Conservation (phyloP, 768 basidiomycete genomes). For the Collybia sp. region DNA sequence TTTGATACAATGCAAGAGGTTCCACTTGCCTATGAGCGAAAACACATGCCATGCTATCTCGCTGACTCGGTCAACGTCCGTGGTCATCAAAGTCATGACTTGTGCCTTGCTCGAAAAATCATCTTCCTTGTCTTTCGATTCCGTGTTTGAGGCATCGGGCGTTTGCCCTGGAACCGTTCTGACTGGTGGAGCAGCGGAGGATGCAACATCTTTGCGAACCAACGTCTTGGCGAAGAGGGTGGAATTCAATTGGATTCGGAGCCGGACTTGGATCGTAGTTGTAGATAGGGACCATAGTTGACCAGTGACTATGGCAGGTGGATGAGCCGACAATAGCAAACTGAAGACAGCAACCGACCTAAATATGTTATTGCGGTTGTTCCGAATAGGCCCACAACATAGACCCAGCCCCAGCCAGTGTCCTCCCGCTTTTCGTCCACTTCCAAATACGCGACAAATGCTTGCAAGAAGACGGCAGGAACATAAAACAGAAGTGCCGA, state of each 20-base stretch:
- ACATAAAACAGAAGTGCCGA: slow-evolving; percentile 64
- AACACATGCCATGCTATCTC: slow-evolving; percentile 82
- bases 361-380: slow-evolving; percentile 28
- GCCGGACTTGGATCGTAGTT: slow-evolving; percentile 62
- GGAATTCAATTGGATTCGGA: slow-evolving; percentile 79
- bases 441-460: slow-evolving; percentile 63
- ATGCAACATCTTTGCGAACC: slow-evolving; percentile 79
- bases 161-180: slow-evolving; percentile 10
- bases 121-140: slow-evolving; percentile 40
- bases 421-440: slow-evolving; percentile 50
- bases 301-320: slow-evolving; percentile 41
- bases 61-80: slow-evolving; percentile 86
- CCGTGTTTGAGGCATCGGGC: neutral
- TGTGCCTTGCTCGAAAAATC: slow-evolving; percentile 68
- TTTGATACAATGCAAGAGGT: neutral
- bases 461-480: slow-evolving; percentile 55
- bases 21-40: slow-evolving; percentile 59
- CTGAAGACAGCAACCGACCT: slow-evolving; percentile 17
- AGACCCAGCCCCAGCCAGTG: slow-evolving; percentile 73
- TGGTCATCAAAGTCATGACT: slow-evolving; percentile 95
- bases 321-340: neutral
- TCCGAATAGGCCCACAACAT: slow-evolving; percentile 30
- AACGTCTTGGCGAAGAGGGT: slow-evolving; percentile 83
- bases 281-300: slow-evolving; percentile 72
- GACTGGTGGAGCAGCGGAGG: slow-evolving; percentile 37